phyloP scores from a whole-genome alignment of 2,329 filamentous ascomycete genomes.

The Akanthomyces muscarius region DNA sequence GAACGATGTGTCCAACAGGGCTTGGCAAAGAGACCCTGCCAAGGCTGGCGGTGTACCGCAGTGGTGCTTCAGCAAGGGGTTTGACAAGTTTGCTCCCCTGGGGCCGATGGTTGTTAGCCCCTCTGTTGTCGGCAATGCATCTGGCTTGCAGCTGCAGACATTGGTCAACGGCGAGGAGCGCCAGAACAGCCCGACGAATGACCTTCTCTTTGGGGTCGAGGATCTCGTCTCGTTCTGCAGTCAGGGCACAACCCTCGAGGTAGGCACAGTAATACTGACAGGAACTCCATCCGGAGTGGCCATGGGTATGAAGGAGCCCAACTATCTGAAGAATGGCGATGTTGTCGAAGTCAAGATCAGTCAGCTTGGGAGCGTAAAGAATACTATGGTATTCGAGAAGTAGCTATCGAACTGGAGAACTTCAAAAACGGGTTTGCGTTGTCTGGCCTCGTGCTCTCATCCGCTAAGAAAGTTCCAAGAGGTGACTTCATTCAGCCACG shows the following conservation, averaged over 20 bases:
- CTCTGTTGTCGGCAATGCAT: slow-evolving; percentile 27
- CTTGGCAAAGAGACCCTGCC: slow-evolving; percentile 48
- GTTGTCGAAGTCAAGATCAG: slow-evolving; percentile 40
- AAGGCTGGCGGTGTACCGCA: slow-evolving; percentile 39
- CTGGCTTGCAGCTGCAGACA: slow-evolving; percentile 31
- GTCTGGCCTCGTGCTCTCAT: background rate
- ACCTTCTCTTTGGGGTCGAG: slow-evolving; percentile 48
- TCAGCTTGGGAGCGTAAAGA: slow-evolving; percentile 29
- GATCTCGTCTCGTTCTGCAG: slow-evolving; percentile 44
- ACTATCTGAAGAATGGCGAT: slow-evolving; percentile 40
- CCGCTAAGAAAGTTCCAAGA: slow-evolving; percentile 30
- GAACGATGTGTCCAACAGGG: slow-evolving; percentile 54
- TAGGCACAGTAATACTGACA: slow-evolving; percentile 48
- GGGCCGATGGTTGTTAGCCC: slow-evolving; percentile 42
- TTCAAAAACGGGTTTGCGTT: no score
- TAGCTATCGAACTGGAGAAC: background rate
- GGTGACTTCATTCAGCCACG: slow-evolving; percentile 32
- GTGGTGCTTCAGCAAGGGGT: slow-evolving; percentile 54
- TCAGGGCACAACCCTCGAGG: slow-evolving; percentile 46
- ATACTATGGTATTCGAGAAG: slow-evolving; percentile 37
- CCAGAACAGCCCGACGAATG: slow-evolving; percentile 44
- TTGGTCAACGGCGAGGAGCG: slow-evolving; percentile 47
- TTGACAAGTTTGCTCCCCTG: slow-evolving; percentile 53
- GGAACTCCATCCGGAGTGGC: slow-evolving; percentile 47
- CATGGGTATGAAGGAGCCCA: slow-evolving; percentile 41